phyloP scores from a whole-genome alignment of 108 stramenopile species.

The Skeletonema costatum region DNA sequence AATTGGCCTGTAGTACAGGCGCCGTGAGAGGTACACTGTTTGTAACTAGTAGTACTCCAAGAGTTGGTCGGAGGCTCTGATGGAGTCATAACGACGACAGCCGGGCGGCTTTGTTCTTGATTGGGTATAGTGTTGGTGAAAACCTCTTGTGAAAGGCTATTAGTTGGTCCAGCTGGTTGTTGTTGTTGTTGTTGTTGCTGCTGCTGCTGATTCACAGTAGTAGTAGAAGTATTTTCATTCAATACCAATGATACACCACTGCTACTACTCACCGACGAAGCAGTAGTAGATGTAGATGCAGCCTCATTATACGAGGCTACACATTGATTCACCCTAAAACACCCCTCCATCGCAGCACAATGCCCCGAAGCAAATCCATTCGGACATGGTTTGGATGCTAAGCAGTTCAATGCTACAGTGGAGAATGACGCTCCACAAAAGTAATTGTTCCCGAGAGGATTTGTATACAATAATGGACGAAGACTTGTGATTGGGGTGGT shows the following conservation, averaged over 20 bases:
- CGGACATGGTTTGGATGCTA: neutral
- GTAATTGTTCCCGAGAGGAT: slow-evolving; percentile 33
- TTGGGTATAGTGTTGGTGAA: neutral
- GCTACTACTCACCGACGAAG: no score
- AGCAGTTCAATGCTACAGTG: neutral
- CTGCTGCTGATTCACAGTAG: neutral
- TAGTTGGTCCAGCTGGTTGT: neutral
- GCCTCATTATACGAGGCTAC: neutral
- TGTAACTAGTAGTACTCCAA: neutral
- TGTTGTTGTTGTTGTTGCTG: neutral
- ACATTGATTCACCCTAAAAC: neutral
- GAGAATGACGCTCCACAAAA: slow-evolving; percentile 22
- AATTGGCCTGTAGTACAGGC: neutral
- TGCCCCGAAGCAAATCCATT: neutral
- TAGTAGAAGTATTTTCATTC: neutral
- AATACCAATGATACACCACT: no score
- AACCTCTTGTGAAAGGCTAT: neutral
- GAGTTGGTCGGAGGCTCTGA: neutral
- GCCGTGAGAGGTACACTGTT: neutral
- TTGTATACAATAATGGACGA: slow-evolving; percentile 6
- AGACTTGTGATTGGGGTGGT: neutral
- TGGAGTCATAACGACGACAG: neutral
- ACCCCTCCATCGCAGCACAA: neutral
- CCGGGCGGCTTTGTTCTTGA: no score
- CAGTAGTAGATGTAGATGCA: neutral